Conservation (phyloP, 2,329 filamentous ascomycete genomes). For the Blastomyces gilchristii region DNA sequence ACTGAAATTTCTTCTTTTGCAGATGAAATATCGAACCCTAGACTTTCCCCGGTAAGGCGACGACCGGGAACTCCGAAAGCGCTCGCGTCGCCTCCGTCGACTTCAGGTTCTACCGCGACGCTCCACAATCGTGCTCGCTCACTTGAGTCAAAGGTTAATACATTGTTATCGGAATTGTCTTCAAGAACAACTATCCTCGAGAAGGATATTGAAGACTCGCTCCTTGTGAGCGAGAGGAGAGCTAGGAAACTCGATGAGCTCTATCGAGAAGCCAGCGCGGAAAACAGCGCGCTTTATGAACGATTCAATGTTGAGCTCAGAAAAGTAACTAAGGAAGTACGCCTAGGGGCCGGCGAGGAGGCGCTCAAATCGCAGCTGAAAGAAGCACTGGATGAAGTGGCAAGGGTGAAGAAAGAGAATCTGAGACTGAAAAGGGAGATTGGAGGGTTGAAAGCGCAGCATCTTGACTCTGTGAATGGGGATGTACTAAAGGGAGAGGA, state of each 20-base stretch:
- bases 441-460: conserved; percentile 52
- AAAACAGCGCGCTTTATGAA: conserved; percentile 88
- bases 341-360: conserved; percentile 66
- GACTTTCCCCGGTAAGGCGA: conserved; percentile 13
- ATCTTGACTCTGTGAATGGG: conserved; percentile 27
- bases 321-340: conserved; percentile 68
- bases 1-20: conserved; percentile 71
- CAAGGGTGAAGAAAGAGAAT: conserved; percentile 74
- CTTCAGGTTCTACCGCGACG: conserved; percentile 15
- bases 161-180: conserved; percentile 48
- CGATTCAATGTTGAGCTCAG: conserved; percentile 85
- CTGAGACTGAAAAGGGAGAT: conserved; percentile 72
- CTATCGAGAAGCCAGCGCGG: conserved; percentile 75
- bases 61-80: conserved; percentile 38
- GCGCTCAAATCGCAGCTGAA: conserved; percentile 62
- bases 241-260: conserved; percentile 75
- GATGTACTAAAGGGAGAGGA: conserved; percentile 19
- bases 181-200: conserved; percentile 55
- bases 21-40: conserved; percentile 57
- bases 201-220: conserved; percentile 58
- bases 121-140: conserved; percentile 47
- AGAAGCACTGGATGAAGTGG: conserved; percentile 66
- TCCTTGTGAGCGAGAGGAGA: conserved; percentile 66
- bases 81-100: conserved; percentile 19
- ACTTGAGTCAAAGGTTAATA: conserved; percentile 58